Evolutionary conservation across 148 eudicot genomes (phyloP).

Genomic region (Heliosperma pusillum): DNA sequence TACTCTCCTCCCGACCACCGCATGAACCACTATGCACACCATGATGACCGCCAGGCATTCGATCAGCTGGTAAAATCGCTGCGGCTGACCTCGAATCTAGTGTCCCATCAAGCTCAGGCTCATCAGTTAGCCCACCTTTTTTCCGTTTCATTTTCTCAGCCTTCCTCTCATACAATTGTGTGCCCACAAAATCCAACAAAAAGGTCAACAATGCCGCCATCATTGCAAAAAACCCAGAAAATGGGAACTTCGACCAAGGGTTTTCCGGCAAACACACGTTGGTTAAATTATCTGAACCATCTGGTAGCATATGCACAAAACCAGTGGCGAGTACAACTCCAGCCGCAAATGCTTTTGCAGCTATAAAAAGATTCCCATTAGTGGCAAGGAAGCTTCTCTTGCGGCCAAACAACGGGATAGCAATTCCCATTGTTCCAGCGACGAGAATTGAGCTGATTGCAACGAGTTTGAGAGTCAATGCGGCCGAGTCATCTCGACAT

Average conservation of each 20-base stretch:
- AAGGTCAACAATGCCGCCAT: slow-evolving; percentile 72
- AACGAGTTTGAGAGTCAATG: slow-evolving; percentile 37
- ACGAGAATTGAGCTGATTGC: slow-evolving; percentile 44
- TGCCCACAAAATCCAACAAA: slow-evolving; percentile 76
- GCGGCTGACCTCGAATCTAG: slow-evolving; percentile 41
- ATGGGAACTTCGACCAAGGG: slow-evolving; percentile 88
- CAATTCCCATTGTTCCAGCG: slow-evolving; percentile 39
- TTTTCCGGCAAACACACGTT: slow-evolving; percentile 55
- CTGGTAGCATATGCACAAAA: slow-evolving; percentile 93
- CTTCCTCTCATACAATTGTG: slow-evolving; percentile 81
- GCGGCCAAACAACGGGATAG: slow-evolving; percentile 43
- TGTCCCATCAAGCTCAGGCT: slow-evolving; percentile 28
- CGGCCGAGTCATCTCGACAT: slow-evolving; percentile 41
- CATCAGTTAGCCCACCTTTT: slow-evolving; percentile 16
- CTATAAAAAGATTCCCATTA: slow-evolving; percentile 42
- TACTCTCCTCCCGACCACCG: slow-evolving; percentile 74
- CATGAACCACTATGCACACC: slow-evolving; percentile 35
- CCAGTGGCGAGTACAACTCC: slow-evolving; percentile 65
- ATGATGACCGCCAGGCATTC: slow-evolving; percentile 21
- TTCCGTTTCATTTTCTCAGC: slow-evolving; percentile 44
- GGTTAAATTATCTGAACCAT: slow-evolving; percentile 59
- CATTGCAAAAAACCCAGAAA: slow-evolving; percentile 86
- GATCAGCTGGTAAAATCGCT: slow-evolving; percentile 41
- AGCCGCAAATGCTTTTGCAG: slow-evolving; percentile 57
- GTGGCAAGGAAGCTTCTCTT: slow-evolving; percentile 32